These are phyloP conservation scores for Phytophthora tentaculata DNA, from an alignment of 352 stramenopile genomes.

Conservation along the genomic window DNA sequence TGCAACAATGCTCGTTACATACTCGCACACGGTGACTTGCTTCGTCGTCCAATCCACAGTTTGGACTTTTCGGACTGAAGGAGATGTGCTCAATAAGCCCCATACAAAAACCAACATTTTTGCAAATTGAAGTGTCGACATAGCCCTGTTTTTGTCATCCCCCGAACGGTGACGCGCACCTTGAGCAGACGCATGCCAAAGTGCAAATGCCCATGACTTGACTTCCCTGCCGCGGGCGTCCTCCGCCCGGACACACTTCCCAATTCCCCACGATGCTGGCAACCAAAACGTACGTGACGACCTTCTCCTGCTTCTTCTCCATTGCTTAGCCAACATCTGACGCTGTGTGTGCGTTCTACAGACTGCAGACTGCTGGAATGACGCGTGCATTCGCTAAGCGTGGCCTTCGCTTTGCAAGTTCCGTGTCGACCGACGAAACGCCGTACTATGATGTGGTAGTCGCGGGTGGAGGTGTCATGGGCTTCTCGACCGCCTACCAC, in stretches of 20 bases:
- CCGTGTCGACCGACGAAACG: conserved; percentile 24
- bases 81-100: conserved; percentile 16
- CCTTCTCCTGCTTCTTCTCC: not conserved
- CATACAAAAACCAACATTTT: conserved; percentile 20
- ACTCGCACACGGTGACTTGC: conserved; percentile 3
- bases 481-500: conserved; percentile 88
- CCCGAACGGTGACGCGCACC: not conserved
- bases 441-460: conserved; percentile 83
- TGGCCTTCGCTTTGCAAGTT: conserved; percentile 35
- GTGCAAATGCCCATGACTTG: not conserved
- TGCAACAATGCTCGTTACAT: not conserved
- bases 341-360: conserved; percentile 11
- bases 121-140: conserved; percentile 13
- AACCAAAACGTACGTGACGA: conserved; percentile 39
- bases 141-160: conserved; percentile 3
- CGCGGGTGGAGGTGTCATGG: conserved; percentile 82
- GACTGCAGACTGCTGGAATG: conserved; percentile 31
- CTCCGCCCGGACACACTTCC: conserved; percentile 27
- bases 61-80: conserved; percentile 29
- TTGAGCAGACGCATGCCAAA: conserved; percentile 12
- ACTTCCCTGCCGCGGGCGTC: not conserved
- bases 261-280: conserved; percentile 45
- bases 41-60: conserved; percentile 28
- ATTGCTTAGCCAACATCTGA: conserved; percentile 6
- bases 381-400: conserved; percentile 17